Conservation (phyloP, 768 basidiomycete genomes). For the Amanita molliuscula region DNA sequence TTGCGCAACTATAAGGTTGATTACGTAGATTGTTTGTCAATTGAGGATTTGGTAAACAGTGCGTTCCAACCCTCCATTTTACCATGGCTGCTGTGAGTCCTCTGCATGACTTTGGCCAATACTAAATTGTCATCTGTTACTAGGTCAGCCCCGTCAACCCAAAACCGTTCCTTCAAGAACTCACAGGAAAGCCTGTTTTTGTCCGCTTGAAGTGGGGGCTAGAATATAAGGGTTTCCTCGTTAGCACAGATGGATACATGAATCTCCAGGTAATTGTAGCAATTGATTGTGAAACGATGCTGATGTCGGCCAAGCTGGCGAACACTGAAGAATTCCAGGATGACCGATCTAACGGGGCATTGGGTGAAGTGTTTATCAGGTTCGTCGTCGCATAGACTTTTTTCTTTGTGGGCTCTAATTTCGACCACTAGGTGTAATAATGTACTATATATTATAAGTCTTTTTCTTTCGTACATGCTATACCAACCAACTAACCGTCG, state of each 20-base stretch:
- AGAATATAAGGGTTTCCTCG: constrained; percentile 98
- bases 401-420: too few species aligned
- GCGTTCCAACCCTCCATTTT: too few species aligned
- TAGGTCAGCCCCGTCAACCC: constrained; percentile 94
- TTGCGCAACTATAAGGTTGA: too few species aligned
- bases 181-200: constrained; percentile 93
- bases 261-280: constrained; percentile 72
- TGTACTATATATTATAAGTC: constrained; percentile 87
- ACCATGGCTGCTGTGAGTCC: constrained; percentile 55
- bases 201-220: constrained; percentile 98
- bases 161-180: constrained; percentile 97
- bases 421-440: constrained; percentile 69
- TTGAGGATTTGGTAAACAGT: too few species aligned
- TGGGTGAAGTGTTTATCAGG: constrained; percentile 99
- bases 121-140: constrained; percentile 5
- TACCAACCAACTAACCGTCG: constrained; percentile 12
- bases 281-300: neutral
- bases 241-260: constrained; percentile 99
- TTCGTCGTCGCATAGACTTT: constrained; percentile 28
- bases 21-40: too few species aligned
- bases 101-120: constrained; percentile 8
- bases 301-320: constrained; percentile 57
- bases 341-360: constrained; percentile 86
- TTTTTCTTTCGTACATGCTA: neutral
- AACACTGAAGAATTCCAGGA: constrained; percentile 98